Base-by-base conservation (phyloP, 331 rosid species). In the Telfairia occidentalis region DNA sequence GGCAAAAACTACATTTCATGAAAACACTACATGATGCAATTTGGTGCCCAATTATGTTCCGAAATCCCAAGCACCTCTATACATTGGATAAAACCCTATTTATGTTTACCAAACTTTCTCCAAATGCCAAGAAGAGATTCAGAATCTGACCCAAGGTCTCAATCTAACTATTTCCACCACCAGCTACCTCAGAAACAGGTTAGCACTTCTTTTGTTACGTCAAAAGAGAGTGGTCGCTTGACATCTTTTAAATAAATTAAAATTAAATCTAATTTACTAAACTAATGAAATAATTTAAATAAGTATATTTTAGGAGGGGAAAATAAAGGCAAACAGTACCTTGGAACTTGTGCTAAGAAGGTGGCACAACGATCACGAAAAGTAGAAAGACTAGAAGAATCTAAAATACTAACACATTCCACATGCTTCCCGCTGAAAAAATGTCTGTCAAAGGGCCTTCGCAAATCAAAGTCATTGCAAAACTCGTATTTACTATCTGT, bases 381-480 rank as follows among this genome's bases (percentile, higher is more conserved):
- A 26, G 85, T 37, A 71, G 71, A 71, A 34, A 91, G 89, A 89
- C 78, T 83, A 13, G 87, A 75, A 81, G 87, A 85, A 80, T 91
- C 92, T 52, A 78, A 89, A 69, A 87, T 78, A 86, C 95, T 85
- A 76, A 90, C 78, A 80, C 92, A 94, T 60, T 88, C 92, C 53
- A 89, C 85, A 72, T 65, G 78, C 76, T 34, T 78, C 75, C 92
- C 87, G 7, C 78, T 82, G n/a, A 84, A 79, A 86, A 81, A 88
- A 7, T 89, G 92, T 71, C 95, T 86, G 54, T 88, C 96, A 77
- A 91, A 76, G 34, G 96, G 97, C 82, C 87, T 94, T 71, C 91
- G 82, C 85, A 94, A 82, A 80, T 94, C 98, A 82, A 91, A 91
- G 57, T 91, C 91, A 75, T 85, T 85, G 87, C 98, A 85, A 55